Evolutionary conservation across 2,329 filamentous ascomycete genomes (phyloP), one percentile per base, ranked within the genome.

Genomic region (Triangularia setosa): DNA sequence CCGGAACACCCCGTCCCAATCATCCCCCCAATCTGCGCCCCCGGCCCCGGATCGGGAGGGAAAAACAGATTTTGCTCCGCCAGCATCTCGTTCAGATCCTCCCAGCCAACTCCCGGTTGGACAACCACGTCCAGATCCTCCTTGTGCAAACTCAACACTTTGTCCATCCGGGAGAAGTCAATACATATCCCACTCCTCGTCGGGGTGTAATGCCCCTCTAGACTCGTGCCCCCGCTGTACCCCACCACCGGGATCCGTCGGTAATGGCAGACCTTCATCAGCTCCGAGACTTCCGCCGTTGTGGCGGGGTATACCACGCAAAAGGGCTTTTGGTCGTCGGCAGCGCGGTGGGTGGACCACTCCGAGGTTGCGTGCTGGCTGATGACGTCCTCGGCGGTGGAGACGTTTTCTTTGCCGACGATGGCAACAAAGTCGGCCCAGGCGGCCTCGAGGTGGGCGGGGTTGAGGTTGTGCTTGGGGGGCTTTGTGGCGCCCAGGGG

Each of bases 11-110:
- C 84, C 2, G 90, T 93, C 23, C 89, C 90, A 33, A 93, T 86
- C 90, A 93, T 93, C 62, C 93, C 93, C 64, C 93, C 93, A 71
- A 97, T 97, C 88, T 92, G 92, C 66, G 93, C 93, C 18, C 93
- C 92, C 60, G 93, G 93, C 61, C 93, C 93, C 18, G 93, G 93
- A 75, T 97, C 93, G 0, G 92, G 93, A 23, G 93, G 93, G 79
- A 97, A 97, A 82, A 97, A 96, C 3, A 97, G 84, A 27, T 90
- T 90, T 65, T 92, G 82, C 58, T 87, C 82, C 6, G 80, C 82
- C 18, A 97, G 83, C 67, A 89, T 82, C 72, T 95, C 91, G 73
- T 97, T 97, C 44, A 97, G 80, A 8, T 83, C 75, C 78, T 97
- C 91, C 93, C 93, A 97, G 12, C 92, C 91, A 9, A 97, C 86